Evolutionary conservation across 2,329 filamentous ascomycete genomes (phyloP), one percentile per base, ranked within the genome.

Genomic region (Aspergillus sojae): DNA sequence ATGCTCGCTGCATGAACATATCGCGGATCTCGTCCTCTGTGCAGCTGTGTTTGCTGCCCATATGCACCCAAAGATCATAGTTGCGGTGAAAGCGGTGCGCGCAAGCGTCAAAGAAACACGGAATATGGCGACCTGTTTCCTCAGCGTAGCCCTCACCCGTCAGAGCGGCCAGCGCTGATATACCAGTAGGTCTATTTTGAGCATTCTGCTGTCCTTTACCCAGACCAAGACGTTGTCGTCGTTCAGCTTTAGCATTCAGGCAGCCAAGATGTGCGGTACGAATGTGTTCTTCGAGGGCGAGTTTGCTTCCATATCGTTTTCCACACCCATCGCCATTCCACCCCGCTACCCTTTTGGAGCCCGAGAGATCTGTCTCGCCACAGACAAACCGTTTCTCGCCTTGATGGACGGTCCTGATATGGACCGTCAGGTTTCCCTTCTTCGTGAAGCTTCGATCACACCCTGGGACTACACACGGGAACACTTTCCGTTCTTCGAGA

Each of bases 361-460:
- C 75, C 10, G 79, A 81, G 1, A 93, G 79, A 68, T 90, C 87
- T 12, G 88, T 85, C 55, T 89, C 79, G 19, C 92, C 92, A 72
- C 94, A 97, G n/a, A 92, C 82, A 72, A 92, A 97, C 11, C 88
- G 88, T 64, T 82, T 84, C 68, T 88, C 81, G 21, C 92, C 90
- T 68, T 93, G 85, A 74, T 97, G 94, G 0, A 90, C 89, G 12
- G 87, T 89, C 62, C 90, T 89, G 60, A 94, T 83, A 74, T 98
- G 94, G 0, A 89, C 87, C 19, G 89, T 91, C 58, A 96, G 83
- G 71, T 97, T 97, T n/a, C 90, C 90, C 65, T 86, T 88, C 73
- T 91, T 91, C 21, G 92, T 94, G 77, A 97, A 97, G 60, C 83
- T 87, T 72, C 91, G 92, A 61, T 81, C 83, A 76, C 94, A 97